A percentile compares a stretch with the other conserved stretches of the same genome.
phyloP scores from a whole-genome alignment of 805 yeast genomes.

The Yamadazyma phyllophila region DNA sequence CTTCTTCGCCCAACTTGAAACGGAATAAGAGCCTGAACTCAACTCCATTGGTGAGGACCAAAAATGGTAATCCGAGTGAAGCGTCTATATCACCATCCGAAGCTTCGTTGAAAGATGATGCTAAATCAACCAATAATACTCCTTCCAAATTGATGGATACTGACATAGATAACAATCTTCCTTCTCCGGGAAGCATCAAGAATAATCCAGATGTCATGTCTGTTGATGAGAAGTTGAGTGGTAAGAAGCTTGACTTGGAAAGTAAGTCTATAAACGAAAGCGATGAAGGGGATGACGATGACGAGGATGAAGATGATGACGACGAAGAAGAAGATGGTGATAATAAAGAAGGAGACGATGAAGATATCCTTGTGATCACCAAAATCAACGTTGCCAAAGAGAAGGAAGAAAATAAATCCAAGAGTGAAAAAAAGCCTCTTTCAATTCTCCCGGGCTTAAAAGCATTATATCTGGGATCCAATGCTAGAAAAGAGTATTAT shows the following conservation, averaged over 20 bases:
- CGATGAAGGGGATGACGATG: background rate
- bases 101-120: background rate
- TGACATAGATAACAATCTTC: background rate
- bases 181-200: background rate
- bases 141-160: background rate
- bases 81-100: background rate
- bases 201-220: constrained; percentile 2
- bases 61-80: background rate
- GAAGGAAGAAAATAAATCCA: constrained; percentile 4
- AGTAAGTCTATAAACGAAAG: background rate
- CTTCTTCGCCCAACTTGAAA: constrained; percentile 15
- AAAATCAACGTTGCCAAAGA: constrained; percentile 20
- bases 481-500: constrained; percentile 24
- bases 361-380: constrained; percentile 29
- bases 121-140: too few species aligned
- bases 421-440: constrained; percentile 3
- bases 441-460: constrained; percentile 21
- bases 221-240: background rate
- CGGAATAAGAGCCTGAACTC: constrained; percentile 13
- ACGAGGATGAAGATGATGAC: constrained; percentile 12
- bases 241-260: background rate
- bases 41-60: background rate
- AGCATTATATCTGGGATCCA: constrained; percentile 19
- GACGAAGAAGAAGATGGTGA: constrained; percentile 14
- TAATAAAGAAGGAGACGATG: constrained; percentile 17